Base-by-base conservation (phyloP, 257 asterid genomes). In the Salvia miltiorrhiza region DNA sequence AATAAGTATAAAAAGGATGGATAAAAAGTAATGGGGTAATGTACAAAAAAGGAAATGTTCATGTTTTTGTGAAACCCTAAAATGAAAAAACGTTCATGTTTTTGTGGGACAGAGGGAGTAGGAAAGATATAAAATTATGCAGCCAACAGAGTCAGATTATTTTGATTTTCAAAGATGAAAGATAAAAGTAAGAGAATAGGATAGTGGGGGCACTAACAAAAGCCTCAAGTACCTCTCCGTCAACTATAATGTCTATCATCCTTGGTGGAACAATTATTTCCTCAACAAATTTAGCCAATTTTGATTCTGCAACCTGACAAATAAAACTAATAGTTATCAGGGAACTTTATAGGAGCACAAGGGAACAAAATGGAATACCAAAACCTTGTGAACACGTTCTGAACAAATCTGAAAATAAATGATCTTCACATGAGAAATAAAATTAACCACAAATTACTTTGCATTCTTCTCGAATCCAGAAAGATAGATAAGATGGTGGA, bases 201-300 rank as follows among this genome's bases (percentile, higher is more conserved):
- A 24, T 19, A 35, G 71, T 7, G 50, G 55, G 64, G 43, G 63
- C 63, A 62, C 57, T 40, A 63, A 60, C 78, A 49, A 61, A 59
- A 78, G 53, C 74, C 57, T 37, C 37, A 62, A 71, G 65, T 80
- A 94, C 99, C 99, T 94, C 99, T 81, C 96, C 97, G 64, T 91
- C 97, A 48, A 89, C 93, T 76, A 94, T 79, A 75, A 91, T 80
- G 81, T 91, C 99, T 65, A 94, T 84, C 97, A 91, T 89, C 86
- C 96, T 86, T 71, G 99, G 99, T 12, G 99, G 95, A 72, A 94
- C 93, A 72, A 94, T 86, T 67, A 94, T 94, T 70, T 94, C 99
- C 88, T 91, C 97, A 48, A 91, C 97, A 89, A 91, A 89, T 76
- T 81, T 89, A 67, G 97, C 96, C 78, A 94, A 80, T 81, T 89